Evolutionary conservation across 768 basidiomycete species (phyloP).

Genomic region (Lepiota venenata): DNA sequence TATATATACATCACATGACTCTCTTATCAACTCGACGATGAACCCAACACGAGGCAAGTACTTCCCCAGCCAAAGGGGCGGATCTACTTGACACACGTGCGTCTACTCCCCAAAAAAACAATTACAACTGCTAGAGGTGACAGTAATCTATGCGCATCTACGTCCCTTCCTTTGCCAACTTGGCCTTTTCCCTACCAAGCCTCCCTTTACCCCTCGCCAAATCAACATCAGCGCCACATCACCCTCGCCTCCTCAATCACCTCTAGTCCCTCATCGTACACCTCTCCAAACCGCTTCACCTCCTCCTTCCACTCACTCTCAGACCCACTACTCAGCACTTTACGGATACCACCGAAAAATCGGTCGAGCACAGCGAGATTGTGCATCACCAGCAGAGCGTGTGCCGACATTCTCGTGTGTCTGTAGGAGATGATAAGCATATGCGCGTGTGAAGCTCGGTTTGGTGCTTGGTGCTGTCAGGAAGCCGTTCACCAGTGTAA

Average conservation of each 20-base stretch:
- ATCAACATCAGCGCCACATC: conserved; percentile 67
- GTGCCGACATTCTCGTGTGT: conserved; percentile 92
- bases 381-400: conserved; percentile 70
- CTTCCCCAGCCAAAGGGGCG: too few species aligned
- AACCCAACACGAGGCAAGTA: too few species aligned
- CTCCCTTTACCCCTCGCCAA: conserved; percentile 73
- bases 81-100: too few species aligned
- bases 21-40: too few species aligned
- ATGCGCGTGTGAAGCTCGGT: conserved; percentile 50
- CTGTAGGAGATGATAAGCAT: conserved; percentile 80
- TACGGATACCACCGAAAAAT: conserved; percentile 62
- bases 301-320: conserved; percentile 36
- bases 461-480: conserved; percentile 13
- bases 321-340: conserved; percentile 19
- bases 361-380: conserved; percentile 65
- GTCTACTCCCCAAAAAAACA: too few species aligned
- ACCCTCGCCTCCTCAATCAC: conserved; percentile 50
- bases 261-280: conserved; percentile 45
- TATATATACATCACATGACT: too few species aligned
- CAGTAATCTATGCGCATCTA: too few species aligned
- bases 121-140: too few species aligned
- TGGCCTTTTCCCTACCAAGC: conserved; percentile 59
- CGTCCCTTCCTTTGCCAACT: conserved; percentile 19
- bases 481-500: conserved; percentile 9
- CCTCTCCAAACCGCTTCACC: conserved; percentile 43